These are phyloP conservation scores for Amanita fuliginea DNA, from an alignment of 768 basidiomycete genomes.

Conservation along the genomic window DNA sequence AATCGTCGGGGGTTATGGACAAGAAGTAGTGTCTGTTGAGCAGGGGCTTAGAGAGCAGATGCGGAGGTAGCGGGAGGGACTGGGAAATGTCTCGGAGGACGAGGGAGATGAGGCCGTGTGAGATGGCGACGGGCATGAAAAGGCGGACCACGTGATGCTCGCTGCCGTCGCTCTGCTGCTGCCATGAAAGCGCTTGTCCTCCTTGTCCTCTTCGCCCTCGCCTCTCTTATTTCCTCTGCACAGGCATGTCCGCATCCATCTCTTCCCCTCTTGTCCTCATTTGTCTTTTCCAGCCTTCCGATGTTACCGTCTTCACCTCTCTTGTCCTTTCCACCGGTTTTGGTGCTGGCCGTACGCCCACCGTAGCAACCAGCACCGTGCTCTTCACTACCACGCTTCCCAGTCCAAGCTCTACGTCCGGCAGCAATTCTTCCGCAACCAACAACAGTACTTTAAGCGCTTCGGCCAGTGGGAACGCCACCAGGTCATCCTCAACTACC, in stretches of 20 bases:
- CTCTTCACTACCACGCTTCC: constrained; percentile 36
- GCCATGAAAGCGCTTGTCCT: constrained; percentile 14
- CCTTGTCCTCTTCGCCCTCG: constrained; percentile 1
- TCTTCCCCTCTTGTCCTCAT: not conserved
- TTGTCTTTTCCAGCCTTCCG: constrained; percentile 7
- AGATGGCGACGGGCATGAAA: constrained; percentile 12
- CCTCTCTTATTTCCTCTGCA: constrained; percentile 2
- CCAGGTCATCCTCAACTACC: constrained; percentile 15
- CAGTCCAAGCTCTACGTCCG: constrained; percentile 8
- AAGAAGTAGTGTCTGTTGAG: constrained; percentile 60
- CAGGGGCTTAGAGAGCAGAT: constrained; percentile 49
- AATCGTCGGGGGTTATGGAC: constrained; percentile 34
- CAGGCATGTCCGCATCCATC: not conserved
- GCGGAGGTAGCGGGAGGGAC: constrained; percentile 42
- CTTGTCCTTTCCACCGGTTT: constrained; percentile 25
- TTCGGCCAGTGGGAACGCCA: constrained; percentile 17
- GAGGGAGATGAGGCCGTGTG: constrained; percentile 28
- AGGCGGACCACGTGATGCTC: constrained; percentile 10
- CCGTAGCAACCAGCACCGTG: constrained; percentile 27
- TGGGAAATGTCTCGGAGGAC: constrained; percentile 41
- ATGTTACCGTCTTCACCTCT: constrained; percentile 26
- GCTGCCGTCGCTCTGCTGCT: constrained; percentile 15
- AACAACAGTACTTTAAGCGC: constrained; percentile 17
- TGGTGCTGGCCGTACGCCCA: constrained; percentile 28
- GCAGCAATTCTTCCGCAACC: constrained; percentile 5